Conservation (phyloP, 345 rosid species). For the Salix arbutifolia region DNA sequence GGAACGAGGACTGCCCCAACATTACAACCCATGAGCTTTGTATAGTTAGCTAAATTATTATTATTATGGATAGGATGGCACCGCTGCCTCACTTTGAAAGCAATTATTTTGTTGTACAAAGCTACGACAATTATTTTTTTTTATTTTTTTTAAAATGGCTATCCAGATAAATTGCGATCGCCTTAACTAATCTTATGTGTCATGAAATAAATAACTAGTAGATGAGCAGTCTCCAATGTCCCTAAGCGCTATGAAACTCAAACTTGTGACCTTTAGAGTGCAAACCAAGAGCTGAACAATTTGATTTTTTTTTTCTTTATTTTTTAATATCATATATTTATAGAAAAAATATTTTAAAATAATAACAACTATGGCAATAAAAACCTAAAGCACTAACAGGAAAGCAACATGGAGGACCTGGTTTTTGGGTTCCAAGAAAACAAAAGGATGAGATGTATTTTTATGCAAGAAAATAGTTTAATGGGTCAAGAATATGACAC, state of each 20-base stretch:
- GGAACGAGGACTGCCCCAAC: background rate
- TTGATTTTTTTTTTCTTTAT: no score
- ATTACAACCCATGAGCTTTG: background rate
- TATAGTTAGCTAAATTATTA: background rate
- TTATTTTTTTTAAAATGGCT: no score
- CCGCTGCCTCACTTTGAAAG: background rate
- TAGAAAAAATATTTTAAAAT: no score
- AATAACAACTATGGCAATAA: no score
- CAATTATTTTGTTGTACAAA: background rate
- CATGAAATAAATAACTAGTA: no score
- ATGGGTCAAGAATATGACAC: background rate
- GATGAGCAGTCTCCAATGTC: rapidly evolving
- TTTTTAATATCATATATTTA: no score
- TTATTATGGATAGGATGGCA: background rate
- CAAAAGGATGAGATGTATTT: background rate
- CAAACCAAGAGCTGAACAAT: no score
- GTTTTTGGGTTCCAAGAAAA: background rate
- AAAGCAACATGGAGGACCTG: background rate
- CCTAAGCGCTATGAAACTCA: no score
- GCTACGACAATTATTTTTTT: background rate
- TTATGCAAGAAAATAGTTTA: background rate
- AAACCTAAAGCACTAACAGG: no score
- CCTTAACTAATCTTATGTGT: no score
- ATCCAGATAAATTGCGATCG: no score
- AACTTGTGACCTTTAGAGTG: no score